Conservation (phyloP, 1,139 yeast genomes). For the Geotrichum histeridarum region DNA sequence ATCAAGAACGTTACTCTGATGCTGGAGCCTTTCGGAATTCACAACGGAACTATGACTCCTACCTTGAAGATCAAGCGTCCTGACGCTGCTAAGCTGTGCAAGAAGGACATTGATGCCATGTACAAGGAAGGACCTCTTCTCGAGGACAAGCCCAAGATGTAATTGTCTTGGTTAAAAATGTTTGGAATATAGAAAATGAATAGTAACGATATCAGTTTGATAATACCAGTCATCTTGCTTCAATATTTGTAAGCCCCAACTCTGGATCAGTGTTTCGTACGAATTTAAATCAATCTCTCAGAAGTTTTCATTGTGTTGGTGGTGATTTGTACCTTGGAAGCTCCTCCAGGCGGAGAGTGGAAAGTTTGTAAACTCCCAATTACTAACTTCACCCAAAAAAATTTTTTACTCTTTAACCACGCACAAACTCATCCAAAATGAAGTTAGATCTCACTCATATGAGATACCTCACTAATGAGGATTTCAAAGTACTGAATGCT, state of each 20-base stretch:
- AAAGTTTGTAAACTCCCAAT: background rate
- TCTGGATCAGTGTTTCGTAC: too few species aligned
- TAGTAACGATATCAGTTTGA: too few species aligned
- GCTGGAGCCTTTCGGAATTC: conserved; percentile 62
- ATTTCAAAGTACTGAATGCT: conserved; percentile 83
- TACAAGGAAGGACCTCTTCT: conserved; percentile 54
- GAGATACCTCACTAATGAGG: conserved; percentile 88
- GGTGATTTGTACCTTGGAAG: too few species aligned
- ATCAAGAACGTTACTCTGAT: conserved; percentile 56
- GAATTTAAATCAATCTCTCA: too few species aligned
- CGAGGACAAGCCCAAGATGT: background rate
- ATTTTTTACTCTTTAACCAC: background rate
- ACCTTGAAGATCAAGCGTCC: conserved; percentile 69
- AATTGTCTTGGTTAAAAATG: background rate
- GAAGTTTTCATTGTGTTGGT: too few species aligned
- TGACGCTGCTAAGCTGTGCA: conserved; percentile 51
- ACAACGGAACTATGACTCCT: conserved; percentile 64
- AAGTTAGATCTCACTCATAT: conserved; percentile 88
- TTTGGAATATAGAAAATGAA: background rate
- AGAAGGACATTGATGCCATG: conserved; percentile 44
- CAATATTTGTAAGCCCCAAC: too few species aligned
- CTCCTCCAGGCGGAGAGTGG: background rate
- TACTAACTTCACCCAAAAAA: background rate
- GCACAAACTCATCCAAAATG: conserved; percentile 45
- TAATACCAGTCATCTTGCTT: too few species aligned